Evolutionary conservation across 2,329 filamentous ascomycete genomes (phyloP), one percentile per base, ranked within the genome.

Genomic region (Colletotrichum lini): DNA sequence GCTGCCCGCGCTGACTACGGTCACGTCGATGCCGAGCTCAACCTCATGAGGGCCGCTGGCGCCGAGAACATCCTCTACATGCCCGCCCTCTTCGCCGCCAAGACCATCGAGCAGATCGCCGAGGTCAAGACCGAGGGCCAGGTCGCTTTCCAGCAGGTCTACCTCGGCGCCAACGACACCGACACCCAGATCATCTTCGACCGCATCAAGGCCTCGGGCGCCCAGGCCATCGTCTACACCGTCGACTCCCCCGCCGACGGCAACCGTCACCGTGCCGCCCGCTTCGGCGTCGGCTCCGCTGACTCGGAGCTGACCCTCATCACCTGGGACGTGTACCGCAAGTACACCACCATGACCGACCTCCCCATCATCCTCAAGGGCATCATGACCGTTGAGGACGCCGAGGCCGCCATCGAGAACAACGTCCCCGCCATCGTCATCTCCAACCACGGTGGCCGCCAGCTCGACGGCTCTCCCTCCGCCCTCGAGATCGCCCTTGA

Each of bases 41-140:
- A 86, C 75, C 77, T 90, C 30, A 82, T 87, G 65, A 82, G 84
- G 79, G 86, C 81, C 50, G 86, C 87, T 12, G 84, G 79, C 10
- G 77, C 80, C n/a, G 83, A 81, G 7, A 79, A 84, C 64, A 86
- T 89, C 63, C 81, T 88, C 3, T 89, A 89, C 77, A 85, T 88
- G 80, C 79, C 81, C 35, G 78, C 81, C 4, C 76, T 80, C 21
- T 80, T 76, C 57, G 79, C 82, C 40, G 75, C 74, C 50, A 74
- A 78, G 53, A 75, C 77, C 35, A 80, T 84, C 30, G 79, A 83
- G 73, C 73, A 82, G 74, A 83, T 84, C 67, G 76, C 78, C 38
- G 78, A 76, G 13, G 80, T 77, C 66, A 82, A 82, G 75, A 76
- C 76, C 13, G 72, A 79, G 62, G 78, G 78, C 9, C 82, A 84